Base-by-base conservation (phyloP, 1,284 basidiomycete genomes). In the Vanrija sp. region DNA sequence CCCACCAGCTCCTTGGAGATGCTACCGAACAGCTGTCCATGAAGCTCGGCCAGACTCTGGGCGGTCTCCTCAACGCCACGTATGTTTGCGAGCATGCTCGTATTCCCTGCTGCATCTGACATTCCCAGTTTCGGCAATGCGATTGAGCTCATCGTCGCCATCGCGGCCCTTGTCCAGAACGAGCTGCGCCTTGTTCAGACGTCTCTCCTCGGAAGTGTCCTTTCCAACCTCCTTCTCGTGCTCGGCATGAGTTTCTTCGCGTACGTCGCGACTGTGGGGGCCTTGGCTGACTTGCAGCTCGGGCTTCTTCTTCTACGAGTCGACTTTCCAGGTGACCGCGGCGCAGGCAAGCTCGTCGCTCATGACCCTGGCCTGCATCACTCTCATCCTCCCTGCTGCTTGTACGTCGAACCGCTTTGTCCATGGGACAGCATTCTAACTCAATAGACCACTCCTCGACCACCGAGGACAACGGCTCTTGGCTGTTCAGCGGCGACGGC, bases 381-480 rank as follows among this genome's bases (percentile, higher is more conserved):
- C 90, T 24, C 81, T 96, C 39, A 86, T 93, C 58, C 86, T 96
- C 54, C 91, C 91, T n/a, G 91, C 91, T 27, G 91, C 91, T 1
- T 94, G 90, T 71, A 48, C 51, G 64, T 66, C 20, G 14, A 15
- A n/a, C 27, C 18, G 19, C n/a, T 8, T 6, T 24, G 20, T 16
- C 38, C 25, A 25, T 48, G 10, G 2, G 35, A 27, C 47, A 49
- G 35, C 2, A 60, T 54, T 20, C 41, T 44, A 15, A 36, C 25
- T 37, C 18, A 4, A 41, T 61, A 61, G 65, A 71, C 39, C 67
- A 75, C 45, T 61, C 73, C 1, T 70, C 71, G 2, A 14, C 31
- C 12, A 14, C 12, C 4, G 61, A 63, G 35, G 62, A 65, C 22
- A 61, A 60, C 36, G 59, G 59, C 38, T 10, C 8, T 12, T 51